phyloP scores from a whole-genome alignment of 2,329 filamentous ascomycete genomes.

The Venturia asperata region DNA sequence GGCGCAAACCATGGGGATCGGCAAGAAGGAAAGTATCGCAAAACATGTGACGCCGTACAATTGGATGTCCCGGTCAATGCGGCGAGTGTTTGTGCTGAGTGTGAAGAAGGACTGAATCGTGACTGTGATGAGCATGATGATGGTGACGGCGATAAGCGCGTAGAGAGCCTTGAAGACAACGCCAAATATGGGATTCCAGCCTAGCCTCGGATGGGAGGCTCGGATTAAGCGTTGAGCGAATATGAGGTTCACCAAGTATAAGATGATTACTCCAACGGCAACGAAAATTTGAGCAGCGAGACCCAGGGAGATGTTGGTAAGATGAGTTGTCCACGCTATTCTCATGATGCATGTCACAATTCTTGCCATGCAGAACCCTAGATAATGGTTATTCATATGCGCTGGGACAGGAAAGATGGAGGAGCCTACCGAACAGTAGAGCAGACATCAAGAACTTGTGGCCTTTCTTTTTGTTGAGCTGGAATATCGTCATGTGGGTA shows the following conservation, averaged over 20 bases:
- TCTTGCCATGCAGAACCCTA: constrained; percentile 39
- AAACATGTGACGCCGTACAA: constrained; percentile 56
- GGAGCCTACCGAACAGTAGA: constrained; percentile 35
- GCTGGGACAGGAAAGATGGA: neutral
- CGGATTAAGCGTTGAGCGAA: constrained; percentile 69
- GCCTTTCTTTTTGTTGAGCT: constrained; percentile 31
- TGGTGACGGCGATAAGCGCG: constrained; percentile 48
- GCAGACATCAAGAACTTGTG: constrained; percentile 38
- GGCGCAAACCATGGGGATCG: constrained; percentile 49
- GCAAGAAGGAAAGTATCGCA: constrained; percentile 59
- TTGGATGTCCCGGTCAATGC: constrained; percentile 56
- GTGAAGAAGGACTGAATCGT: constrained; percentile 63
- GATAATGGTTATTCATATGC: neutral
- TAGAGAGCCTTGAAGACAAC: constrained; percentile 52
- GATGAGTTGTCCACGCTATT: constrained; percentile 29
- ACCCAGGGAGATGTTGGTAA: constrained; percentile 40
- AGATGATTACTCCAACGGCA: constrained; percentile 63
- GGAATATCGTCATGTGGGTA: constrained; percentile 38
- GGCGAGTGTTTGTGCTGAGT: constrained; percentile 43
- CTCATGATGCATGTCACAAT: constrained; percentile 35
- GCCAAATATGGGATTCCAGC: constrained; percentile 55
- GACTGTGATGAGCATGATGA: constrained; percentile 59
- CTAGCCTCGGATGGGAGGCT: constrained; percentile 61
- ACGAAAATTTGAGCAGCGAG: constrained; percentile 62
- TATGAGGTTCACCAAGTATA: constrained; percentile 72